Percentiles rank a stretch among this genome's conserved stretches.
Conservation (phyloP, 2,329 filamentous ascomycete genomes). For the Aspergillus sclerotialis region DNA sequence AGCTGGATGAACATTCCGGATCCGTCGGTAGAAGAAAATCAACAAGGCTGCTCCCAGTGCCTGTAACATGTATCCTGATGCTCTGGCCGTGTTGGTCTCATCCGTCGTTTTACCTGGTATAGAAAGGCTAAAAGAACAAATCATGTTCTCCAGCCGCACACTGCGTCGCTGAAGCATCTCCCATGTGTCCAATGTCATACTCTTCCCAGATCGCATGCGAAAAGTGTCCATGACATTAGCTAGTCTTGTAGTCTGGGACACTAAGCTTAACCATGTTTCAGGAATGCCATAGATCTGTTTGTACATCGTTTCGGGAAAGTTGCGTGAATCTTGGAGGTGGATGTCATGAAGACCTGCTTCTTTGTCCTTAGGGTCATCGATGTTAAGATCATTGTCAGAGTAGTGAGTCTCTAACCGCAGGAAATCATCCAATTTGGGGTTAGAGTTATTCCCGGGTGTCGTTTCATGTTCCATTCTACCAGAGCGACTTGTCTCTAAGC, state of each 20-base stretch:
- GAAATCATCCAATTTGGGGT: constrained; percentile 33
- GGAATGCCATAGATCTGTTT: constrained; percentile 38
- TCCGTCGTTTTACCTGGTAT: no score
- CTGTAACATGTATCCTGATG: constrained; percentile 30
- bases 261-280: constrained; percentile 38
- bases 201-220: constrained; percentile 13
- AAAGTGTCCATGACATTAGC: constrained; percentile 31
- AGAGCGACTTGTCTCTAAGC: constrained; percentile 2
- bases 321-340: constrained; percentile 31
- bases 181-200: constrained; percentile 9
- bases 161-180: constrained; percentile 21
- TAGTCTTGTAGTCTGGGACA: constrained; percentile 39
- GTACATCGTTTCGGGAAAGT: constrained; percentile 29
- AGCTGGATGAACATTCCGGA: constrained; percentile 32
- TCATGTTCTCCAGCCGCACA: constrained; percentile 26
- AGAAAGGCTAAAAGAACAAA: constrained; percentile 21
- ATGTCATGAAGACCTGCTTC: constrained; percentile 30
- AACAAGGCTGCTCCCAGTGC: constrained; percentile 35
- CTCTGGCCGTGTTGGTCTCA: no score
- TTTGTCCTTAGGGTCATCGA: constrained; percentile 29
- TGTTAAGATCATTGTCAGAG: constrained; percentile 33
- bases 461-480: constrained; percentile 4
- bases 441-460: constrained; percentile 7
- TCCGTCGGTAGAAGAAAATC: constrained; percentile 38
- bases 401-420: constrained; percentile 27